phyloP scores from a whole-genome alignment of 495 filamentous ascomycete species.

The Trichoderma gamsii region DNA sequence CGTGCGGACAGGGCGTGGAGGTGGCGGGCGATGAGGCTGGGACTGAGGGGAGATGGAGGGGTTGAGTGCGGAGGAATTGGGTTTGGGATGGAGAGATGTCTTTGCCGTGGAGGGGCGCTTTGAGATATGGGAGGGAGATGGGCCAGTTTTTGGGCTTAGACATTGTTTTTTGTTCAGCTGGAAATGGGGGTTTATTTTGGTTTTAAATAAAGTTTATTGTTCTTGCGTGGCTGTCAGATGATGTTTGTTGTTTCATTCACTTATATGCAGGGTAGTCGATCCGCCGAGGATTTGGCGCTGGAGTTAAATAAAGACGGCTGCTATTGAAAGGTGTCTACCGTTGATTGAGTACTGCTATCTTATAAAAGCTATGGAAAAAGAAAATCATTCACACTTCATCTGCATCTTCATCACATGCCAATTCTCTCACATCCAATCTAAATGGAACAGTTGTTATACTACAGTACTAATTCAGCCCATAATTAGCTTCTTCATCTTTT shows the following conservation, averaged over 20 bases:
- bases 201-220: neutral
- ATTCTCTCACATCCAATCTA: neutral
- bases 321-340: too few relatives aligned
- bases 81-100: conserved; percentile 35
- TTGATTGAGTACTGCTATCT: neutral
- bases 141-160: conserved; percentile 56
- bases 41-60: conserved; percentile 28
- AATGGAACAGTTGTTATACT: neutral
- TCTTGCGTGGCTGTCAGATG: neutral
- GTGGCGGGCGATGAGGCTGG: conserved; percentile 27
- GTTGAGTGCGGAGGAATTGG: conserved; percentile 30
- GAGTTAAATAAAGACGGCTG: too few relatives aligned
- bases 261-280: neutral
- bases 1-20: conserved; percentile 39
- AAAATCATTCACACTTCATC: neutral
- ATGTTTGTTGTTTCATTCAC: neutral
- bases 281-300: conserved; percentile 9
- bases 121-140: conserved; percentile 45
- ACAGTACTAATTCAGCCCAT: neutral
- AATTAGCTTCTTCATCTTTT: neutral
- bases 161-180: neutral
- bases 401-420: neutral
- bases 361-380: neutral
- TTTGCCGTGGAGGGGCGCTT: conserved; percentile 42
- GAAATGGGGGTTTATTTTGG: neutral